phyloP scores from a whole-genome alignment of 2,329 filamentous ascomycete genomes.

The Cladosporium austrohemisphaericum region DNA sequence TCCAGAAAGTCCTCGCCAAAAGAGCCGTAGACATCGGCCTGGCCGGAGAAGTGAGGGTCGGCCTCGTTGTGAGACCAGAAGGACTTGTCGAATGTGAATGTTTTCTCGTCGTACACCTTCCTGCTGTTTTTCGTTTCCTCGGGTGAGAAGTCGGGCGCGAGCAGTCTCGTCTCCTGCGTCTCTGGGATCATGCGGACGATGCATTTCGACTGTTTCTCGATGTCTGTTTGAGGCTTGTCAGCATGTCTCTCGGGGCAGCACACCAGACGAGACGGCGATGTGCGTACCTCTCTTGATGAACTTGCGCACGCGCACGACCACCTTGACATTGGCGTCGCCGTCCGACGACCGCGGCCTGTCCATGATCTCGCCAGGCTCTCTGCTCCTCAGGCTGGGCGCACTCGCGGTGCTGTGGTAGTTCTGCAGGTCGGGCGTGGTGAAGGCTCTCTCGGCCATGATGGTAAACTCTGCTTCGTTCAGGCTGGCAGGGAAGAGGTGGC shows the following conservation, averaged over 20 bases:
- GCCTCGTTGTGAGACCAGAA: conserved; percentile 88
- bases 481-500: neutral
- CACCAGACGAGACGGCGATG: too few species aligned
- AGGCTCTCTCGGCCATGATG: conserved; percentile 13
- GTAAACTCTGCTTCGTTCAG: neutral
- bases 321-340: conserved; percentile 49
- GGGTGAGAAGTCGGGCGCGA: conserved; percentile 52
- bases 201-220: conserved; percentile 75
- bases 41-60: conserved; percentile 83
- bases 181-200: conserved; percentile 87
- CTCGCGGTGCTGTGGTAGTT: conserved; percentile 37
- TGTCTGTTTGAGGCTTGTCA: conserved; percentile 57
- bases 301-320: conserved; percentile 48
- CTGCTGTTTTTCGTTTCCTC: conserved; percentile 53
- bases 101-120: conserved; percentile 79
- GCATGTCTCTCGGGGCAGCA: conserved; percentile 3
- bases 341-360: conserved; percentile 32
- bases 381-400: conserved; percentile 43
- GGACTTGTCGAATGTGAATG: conserved; percentile 93
- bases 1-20: conserved; percentile 96
- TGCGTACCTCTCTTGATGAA: conserved; percentile 44
- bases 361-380: conserved; percentile 34
- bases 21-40: conserved; percentile 90
- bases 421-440: conserved; percentile 12
- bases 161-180: conserved; percentile 78